Conservation (phyloP, 1,284 basidiomycete genomes). For the Puccinia triticina region DNA sequence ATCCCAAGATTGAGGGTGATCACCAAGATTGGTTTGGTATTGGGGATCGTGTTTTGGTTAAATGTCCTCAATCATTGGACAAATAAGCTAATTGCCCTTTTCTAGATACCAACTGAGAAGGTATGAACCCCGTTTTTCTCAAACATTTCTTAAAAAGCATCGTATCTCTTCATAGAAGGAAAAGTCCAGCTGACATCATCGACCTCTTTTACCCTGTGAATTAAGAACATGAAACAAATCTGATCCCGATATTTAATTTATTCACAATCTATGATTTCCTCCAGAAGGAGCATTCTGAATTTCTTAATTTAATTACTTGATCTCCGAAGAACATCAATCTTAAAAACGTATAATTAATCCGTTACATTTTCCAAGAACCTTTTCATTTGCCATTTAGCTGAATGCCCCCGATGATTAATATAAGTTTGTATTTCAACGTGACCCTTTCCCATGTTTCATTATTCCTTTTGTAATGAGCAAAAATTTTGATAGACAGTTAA, state of each 20-base stretch:
- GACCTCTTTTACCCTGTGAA: background rate
- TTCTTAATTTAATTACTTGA: no score
- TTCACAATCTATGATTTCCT: background rate
- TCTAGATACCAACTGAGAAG: background rate
- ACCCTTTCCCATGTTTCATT: background rate
- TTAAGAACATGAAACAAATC: background rate
- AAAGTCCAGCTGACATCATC: background rate
- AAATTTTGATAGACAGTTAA: background rate
- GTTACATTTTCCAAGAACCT: background rate
- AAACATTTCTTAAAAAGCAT: background rate
- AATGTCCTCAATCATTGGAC: constrained; percentile 39
- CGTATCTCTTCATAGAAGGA: background rate
- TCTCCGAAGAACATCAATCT: background rate
- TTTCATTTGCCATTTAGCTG: background rate
- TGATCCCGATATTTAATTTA: background rate
- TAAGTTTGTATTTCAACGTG: background rate
- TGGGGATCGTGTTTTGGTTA: constrained; percentile 30
- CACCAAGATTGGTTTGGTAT: constrained; percentile 28
- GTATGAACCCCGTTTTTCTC: background rate
- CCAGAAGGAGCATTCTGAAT: background rate
- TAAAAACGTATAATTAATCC: background rate
- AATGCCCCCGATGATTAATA: background rate
- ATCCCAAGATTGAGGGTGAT: constrained; percentile 23
- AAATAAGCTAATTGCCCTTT: background rate
- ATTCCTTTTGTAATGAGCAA: background rate